phyloP scores from a whole-genome alignment of 768 basidiomycete species.

The Suillus subalutaceus region DNA sequence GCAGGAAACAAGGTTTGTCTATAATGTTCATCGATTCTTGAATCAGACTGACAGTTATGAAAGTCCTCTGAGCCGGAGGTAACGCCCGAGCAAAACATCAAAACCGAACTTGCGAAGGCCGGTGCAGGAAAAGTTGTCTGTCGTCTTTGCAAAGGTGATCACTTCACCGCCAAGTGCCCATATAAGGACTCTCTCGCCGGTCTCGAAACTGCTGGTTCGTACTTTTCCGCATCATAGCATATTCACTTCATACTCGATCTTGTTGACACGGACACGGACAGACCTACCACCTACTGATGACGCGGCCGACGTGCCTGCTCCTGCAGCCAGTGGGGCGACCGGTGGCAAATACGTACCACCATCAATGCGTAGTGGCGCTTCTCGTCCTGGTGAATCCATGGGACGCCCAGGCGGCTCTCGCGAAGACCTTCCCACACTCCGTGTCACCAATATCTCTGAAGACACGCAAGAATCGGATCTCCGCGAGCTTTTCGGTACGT shows the following conservation, averaged over 20 bases:
- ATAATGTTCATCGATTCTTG: background rate
- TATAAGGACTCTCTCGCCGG: slow-evolving; percentile 93
- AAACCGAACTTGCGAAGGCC: slow-evolving; percentile 65
- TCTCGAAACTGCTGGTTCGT: slow-evolving; percentile 62
- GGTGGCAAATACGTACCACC: slow-evolving; percentile 93
- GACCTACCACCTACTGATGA: slow-evolving; percentile 43
- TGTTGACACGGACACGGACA: slow-evolving; percentile 12
- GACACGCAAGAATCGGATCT: slow-evolving; percentile 95
- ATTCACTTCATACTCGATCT: slow-evolving; percentile 5
- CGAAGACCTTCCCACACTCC: slow-evolving; percentile 94
- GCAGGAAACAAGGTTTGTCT: slow-evolving; percentile 63
- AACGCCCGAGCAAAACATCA: slow-evolving; percentile 64
- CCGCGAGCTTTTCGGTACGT: slow-evolving; percentile 84
- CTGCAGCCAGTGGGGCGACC: slow-evolving; percentile 35
- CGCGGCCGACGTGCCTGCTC: slow-evolving; percentile 34
- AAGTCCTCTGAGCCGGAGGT: slow-evolving; percentile 70
- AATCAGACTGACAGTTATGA: background rate
- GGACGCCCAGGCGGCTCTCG: slow-evolving; percentile 51
- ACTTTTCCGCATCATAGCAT: background rate
- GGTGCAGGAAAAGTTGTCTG: slow-evolving; percentile 90
- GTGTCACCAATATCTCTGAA: slow-evolving; percentile 95
- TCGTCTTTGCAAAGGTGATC: slow-evolving; percentile 93
- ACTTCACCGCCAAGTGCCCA: slow-evolving; percentile 98
- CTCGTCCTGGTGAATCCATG: slow-evolving; percentile 81
- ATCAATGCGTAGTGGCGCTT: slow-evolving; percentile 78